Base-by-base conservation (phyloP, 257 asterid species). In the Ophiorrhiza pumila region DNA sequence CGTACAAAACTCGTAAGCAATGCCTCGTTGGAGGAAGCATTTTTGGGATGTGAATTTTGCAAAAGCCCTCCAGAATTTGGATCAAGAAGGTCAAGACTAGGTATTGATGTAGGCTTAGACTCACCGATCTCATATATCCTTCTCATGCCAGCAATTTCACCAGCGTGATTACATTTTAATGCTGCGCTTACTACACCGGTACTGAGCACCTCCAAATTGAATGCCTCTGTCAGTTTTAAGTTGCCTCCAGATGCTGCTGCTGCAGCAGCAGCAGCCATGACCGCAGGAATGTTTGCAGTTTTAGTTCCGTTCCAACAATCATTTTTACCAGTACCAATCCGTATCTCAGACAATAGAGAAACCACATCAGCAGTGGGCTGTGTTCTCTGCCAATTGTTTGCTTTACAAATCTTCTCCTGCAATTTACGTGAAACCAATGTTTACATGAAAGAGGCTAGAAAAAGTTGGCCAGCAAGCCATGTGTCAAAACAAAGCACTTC, bases 241-340 rank as follows among this genome's bases (percentile, higher is more conserved):
- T 95, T 90, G 62, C 96, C 99, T 41, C 99, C 99, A 4, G 99
- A 92, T 9, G 99, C 99, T 32, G 98, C 99, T 9, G 99, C 99
- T 32, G 98, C 99, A 68, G 96, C 98, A 56, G 99, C 99, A 10
- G 98, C 96, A 41, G 96, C 96, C 97, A 95, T 95, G 71, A 95
- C 97, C 64, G 86, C 85, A 46, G 86, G 88, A 71, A 81, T 75
- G 61, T 80, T 84, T 78, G 99, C 98, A 73, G 98, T 88, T 81
- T 85, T 89, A 39, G 88, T 90, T 74, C 99, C 98, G 50, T 77
- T 80, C 98, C 99, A 95, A 83, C 93, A 86, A 80, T 95, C 99
- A 87, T 85, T 90, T 86, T 92, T 95, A 63, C 97, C 98, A 5
- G 97, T 90, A 77, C 98, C 98, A 79, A 95, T 95, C 84, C 96